Evolutionary conservation across 2,329 filamentous ascomycete genomes (phyloP).

Genomic region (Colletotrichum aenigma): DNA sequence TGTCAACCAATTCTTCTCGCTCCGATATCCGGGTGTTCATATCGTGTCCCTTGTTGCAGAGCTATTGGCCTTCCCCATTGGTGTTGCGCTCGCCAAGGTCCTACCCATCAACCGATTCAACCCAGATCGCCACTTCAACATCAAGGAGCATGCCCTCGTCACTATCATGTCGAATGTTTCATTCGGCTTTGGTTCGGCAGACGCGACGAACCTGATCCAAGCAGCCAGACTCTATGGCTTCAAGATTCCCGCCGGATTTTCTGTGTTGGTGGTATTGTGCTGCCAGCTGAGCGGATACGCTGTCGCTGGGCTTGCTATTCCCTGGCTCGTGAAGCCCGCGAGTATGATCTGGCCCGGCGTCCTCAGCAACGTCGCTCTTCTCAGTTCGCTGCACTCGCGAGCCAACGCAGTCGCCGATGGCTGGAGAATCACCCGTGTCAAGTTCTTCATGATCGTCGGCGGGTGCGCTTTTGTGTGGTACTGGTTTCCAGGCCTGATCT

Average conservation of each 20-base stretch:
- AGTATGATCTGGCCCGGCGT: conserved; percentile 52
- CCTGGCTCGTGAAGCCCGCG: conserved; percentile 48
- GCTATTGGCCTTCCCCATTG: conserved; percentile 44
- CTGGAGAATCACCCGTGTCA: conserved; percentile 40
- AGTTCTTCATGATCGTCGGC: conserved; percentile 44
- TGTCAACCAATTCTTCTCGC: conserved; percentile 43
- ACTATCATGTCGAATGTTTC: conserved; percentile 54
- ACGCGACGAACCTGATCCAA: conserved; percentile 45
- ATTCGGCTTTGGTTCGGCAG: conserved; percentile 37
- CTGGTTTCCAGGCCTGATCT: conserved; percentile 52
- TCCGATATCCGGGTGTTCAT: conserved; percentile 42
- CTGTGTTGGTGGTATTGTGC: conserved; percentile 44
- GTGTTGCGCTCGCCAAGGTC: conserved; percentile 41
- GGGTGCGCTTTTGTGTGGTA: conserved; percentile 49
- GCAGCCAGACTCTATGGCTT: conserved; percentile 39
- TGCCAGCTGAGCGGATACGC: conserved; percentile 57
- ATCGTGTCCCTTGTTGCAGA: conserved; percentile 39
- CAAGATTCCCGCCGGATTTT: conserved; percentile 36
- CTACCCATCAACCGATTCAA: conserved; percentile 45
- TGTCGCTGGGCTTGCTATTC: conserved; percentile 42
- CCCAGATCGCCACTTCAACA: conserved; percentile 44
- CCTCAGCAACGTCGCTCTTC: conserved; percentile 47
- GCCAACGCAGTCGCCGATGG: conserved; percentile 23
- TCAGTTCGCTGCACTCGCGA: conserved; percentile 40
- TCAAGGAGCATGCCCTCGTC: conserved; percentile 55